Evolutionary conservation across 108 stramenopile species (phyloP).

Genomic region (Fragilaria crotonensis): DNA sequence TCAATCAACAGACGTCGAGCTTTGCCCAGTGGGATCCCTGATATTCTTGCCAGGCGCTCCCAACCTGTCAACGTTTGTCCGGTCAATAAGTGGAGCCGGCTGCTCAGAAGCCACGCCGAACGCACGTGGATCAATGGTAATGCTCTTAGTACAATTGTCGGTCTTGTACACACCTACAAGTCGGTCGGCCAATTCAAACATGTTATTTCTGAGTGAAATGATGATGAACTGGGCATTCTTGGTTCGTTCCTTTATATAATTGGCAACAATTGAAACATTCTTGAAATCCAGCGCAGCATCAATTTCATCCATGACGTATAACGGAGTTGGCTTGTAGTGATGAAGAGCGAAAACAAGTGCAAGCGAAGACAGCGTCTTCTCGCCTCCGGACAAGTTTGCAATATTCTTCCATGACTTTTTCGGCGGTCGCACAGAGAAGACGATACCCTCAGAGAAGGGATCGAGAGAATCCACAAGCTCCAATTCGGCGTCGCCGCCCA

Average conservation of each 20-base stretch:
- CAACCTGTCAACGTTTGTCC: not conserved
- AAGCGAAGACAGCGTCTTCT: constrained; percentile 96
- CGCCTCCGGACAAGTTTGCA: constrained; percentile 96
- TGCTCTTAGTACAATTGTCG: constrained; percentile 92
- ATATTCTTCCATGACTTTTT: constrained; percentile 99
- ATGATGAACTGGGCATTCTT: constrained; percentile 99
- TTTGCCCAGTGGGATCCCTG: too few relatives aligned
- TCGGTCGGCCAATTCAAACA: constrained; percentile 99
- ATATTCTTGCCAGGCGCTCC: too few relatives aligned
- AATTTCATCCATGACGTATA: constrained; percentile 99
- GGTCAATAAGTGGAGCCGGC: not conserved
- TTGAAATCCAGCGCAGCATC: constrained; percentile 99
- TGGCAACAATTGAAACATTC: constrained; percentile 98
- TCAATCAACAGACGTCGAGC: too few relatives aligned
- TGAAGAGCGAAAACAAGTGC: constrained; percentile 99
- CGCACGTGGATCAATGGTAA: constrained; percentile 86
- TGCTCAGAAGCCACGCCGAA: not conserved
- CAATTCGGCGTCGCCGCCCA: constrained; percentile 98
- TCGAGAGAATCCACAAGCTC: constrained; percentile 98
- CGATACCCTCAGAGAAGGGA: constrained; percentile 97
- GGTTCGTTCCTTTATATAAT: constrained; percentile 99
- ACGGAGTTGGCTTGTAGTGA: constrained; percentile 98
- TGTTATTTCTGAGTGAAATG: constrained; percentile 98
- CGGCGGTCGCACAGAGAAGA: constrained; percentile 96
- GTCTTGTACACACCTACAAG: constrained; percentile 99